These are phyloP conservation scores for Gastrolobium villosum DNA, from an alignment of 306 rosid species.

Conservation along the genomic window DNA sequence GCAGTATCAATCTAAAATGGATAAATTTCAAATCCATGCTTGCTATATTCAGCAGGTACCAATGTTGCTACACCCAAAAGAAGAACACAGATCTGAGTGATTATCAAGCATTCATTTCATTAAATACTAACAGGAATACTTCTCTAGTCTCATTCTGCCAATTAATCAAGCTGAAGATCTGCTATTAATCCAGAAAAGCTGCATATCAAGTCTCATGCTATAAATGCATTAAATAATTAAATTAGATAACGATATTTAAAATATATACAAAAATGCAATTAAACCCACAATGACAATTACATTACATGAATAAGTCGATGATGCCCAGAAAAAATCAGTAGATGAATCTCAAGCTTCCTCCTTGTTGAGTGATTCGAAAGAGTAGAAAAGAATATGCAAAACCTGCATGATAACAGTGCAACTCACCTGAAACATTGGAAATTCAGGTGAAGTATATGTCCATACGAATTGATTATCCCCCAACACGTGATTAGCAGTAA, in stretches of 20 bases:
- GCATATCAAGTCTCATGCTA: background rate
- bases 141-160: background rate
- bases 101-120: slow-evolving; percentile 27
- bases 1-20: slow-evolving; percentile 15
- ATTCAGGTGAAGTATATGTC: slow-evolving; percentile 75
- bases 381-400: slow-evolving; percentile 29
- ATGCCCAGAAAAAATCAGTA: background rate
- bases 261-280: slow-evolving; percentile 14
- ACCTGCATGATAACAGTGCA: slow-evolving; percentile 1
- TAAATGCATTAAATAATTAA: slow-evolving; percentile 27
- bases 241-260: background rate
- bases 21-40: slow-evolving; percentile 12
- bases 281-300: background rate
- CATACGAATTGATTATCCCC: slow-evolving; percentile 50
- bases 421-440: slow-evolving; percentile 74
- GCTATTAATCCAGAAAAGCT: slow-evolving; percentile 15
- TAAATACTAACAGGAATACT: slow-evolving; percentile 1
- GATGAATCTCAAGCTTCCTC: slow-evolving; percentile 10
- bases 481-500: slow-evolving; percentile 1
- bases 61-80: background rate
- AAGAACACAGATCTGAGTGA: background rate
- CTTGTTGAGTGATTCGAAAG: slow-evolving; percentile 5
- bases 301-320: background rate
- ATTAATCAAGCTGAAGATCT: slow-evolving; percentile 26
- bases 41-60: slow-evolving; percentile 32